These are phyloP conservation scores for Leccinum ochraceum DNA, from an alignment of 768 basidiomycete species.

Conservation along the genomic window DNA sequence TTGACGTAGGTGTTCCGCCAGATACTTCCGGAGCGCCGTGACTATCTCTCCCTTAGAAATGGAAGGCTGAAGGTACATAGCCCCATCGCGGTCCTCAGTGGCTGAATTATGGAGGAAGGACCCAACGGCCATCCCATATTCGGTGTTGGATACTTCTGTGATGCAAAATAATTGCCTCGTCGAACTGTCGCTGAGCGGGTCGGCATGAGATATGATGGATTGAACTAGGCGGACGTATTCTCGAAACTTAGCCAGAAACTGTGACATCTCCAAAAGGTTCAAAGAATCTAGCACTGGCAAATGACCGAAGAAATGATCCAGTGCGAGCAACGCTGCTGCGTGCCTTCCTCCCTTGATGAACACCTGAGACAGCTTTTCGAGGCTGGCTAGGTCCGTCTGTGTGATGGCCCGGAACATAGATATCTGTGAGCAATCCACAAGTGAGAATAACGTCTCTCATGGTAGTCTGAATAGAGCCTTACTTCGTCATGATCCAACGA, in stretches of 20 bases:
- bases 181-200: slow-evolving; percentile 8
- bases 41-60: slow-evolving; percentile 24
- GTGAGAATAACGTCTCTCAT: neutral
- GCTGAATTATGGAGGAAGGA: slow-evolving; percentile 13
- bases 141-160: slow-evolving; percentile 7
- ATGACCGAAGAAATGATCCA: slow-evolving; percentile 10
- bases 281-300: slow-evolving; percentile 23
- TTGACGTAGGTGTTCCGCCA: slow-evolving; percentile 31
- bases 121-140: slow-evolving; percentile 8
- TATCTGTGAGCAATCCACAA: slow-evolving; percentile 9
- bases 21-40: slow-evolving; percentile 19
- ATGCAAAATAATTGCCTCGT: slow-evolving; percentile 34
- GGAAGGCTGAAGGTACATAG: neutral
- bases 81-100: neutral
- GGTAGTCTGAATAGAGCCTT: neutral
- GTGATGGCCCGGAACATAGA: slow-evolving; percentile 38
- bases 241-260: slow-evolving; percentile 6
- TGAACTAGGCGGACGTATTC: slow-evolving; percentile 11
- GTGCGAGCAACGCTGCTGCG: slow-evolving; percentile 9
- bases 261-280: slow-evolving; percentile 18
- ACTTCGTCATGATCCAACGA: slow-evolving; percentile 15
- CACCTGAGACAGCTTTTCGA: slow-evolving; percentile 33
- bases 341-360: slow-evolving; percentile 26
- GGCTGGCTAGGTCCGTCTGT: slow-evolving; percentile 20
- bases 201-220: slow-evolving; percentile 2